Conservation (phyloP, 306 rosid genomes). For the Leucaena leucocephala region DNA sequence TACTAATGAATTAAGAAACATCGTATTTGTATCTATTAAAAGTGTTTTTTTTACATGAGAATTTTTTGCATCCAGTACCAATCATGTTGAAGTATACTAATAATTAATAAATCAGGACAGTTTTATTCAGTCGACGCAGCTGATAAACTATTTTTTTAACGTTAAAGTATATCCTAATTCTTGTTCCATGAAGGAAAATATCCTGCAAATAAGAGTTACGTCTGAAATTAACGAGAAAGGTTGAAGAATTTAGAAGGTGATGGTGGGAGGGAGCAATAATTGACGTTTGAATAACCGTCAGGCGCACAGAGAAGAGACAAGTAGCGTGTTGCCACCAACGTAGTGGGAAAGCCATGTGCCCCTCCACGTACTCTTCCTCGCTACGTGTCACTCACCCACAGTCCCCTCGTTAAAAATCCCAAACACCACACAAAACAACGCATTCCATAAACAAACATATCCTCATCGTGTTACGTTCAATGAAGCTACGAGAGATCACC, state of each 20-base stretch:
- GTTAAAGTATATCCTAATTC: no score
- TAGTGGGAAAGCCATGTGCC: slow-evolving; percentile 31
- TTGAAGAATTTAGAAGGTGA: neutral
- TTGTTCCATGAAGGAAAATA: neutral
- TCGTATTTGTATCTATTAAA: no score
- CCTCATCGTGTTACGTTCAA: neutral
- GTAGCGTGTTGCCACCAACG: neutral
- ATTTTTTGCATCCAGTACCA: no score
- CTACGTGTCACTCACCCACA: slow-evolving; percentile 17
- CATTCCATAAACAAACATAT: neutral
- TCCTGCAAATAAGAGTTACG: neutral
- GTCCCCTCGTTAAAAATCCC: neutral
- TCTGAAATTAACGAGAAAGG: neutral
- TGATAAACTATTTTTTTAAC: no score
- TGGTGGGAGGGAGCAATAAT: neutral
- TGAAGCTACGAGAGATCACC: neutral
- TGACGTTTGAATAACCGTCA: neutral
- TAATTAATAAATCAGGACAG: neutral
- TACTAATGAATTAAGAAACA: neutral
- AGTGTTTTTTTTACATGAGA: neutral
- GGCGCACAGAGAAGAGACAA: slow-evolving; percentile 11
- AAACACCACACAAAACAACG: neutral
- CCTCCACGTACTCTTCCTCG: neutral
- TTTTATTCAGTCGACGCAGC: neutral
- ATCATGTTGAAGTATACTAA: no score